Evolutionary conservation across 495 filamentous ascomycete species (phyloP), one percentile per base, ranked within the genome.

Genomic region (Neurospora africana): DNA sequence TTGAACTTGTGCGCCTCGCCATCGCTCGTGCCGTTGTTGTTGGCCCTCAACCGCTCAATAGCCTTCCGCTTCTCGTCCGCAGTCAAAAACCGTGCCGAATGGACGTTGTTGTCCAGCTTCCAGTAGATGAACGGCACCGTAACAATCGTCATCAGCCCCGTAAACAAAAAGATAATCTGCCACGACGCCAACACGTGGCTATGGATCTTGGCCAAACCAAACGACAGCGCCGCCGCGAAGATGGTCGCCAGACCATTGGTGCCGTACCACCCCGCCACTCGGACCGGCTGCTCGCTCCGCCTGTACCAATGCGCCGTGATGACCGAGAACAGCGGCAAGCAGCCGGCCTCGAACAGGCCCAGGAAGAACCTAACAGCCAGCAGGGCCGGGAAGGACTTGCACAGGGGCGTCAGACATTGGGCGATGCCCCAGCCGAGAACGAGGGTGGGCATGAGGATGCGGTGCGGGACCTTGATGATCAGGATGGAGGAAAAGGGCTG

Each of bases 101-200:
- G 78, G 2, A 87, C 83, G 27, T 82, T 83, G 74, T 87, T 85
- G 8, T 87, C 86, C 9, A 91, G 79, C 37, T 82, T 77, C 75
- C 84, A 81, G 44, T 86, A 84, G 2, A 88, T 80, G n/a, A 86
- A 77, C 0, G 87, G 75, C 0, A 83, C 84, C 8, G 84, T 86
- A 13, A 84, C 33, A 13, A 91, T 75, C 6, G 89, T 92, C 30
- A 90, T 74, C 19, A 84, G 71, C 5, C 89, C 90, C 39, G 90
- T 83, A 27, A 86, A 83, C 44, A 91, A 80, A 76, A 90, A 90
- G 82, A 92, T 90, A 72, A 88, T 89, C 72, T 90, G 88, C 89
- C 88, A 91, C 11, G 86, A 80, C n/a, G 81, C 78, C 3, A 91
- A 74, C 1, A 81, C 35, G n/a, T 81, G 74, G 0, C 85, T 87